These are phyloP conservation scores for Allium fistulosum DNA, from an alignment of 106 monocot species.

Conservation along the genomic window DNA sequence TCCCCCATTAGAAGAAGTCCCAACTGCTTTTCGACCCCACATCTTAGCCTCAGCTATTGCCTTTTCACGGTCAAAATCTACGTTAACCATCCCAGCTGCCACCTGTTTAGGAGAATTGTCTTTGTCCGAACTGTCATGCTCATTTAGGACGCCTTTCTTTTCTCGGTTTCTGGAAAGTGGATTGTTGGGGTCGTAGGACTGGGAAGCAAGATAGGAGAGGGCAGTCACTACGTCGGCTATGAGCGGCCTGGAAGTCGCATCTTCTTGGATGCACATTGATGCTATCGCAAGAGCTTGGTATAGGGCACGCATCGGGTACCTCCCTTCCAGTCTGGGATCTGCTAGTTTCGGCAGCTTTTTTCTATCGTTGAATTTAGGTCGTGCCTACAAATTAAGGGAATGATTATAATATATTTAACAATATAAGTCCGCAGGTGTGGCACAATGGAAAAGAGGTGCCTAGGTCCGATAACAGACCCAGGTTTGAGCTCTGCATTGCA, in stretches of 20 bases:
- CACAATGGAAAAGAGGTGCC: background rate
- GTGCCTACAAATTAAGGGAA: conserved; percentile 39
- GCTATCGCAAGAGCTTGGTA: conserved; percentile 84
- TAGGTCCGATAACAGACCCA: background rate
- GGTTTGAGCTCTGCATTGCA: background rate
- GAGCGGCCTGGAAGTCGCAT: conserved; percentile 52
- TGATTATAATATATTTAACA: background rate
- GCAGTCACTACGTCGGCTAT: conserved; percentile 83
- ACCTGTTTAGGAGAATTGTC: conserved; percentile 24
- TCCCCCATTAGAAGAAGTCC: background rate
- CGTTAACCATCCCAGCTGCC: conserved; percentile 15
- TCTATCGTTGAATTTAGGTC: conserved; percentile 60
- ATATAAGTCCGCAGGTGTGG: background rate
- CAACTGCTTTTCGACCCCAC: conserved; percentile 42
- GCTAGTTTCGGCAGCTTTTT: conserved; percentile 48
- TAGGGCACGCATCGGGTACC: conserved; percentile 69
- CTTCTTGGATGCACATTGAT: conserved; percentile 83
- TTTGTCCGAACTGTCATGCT: conserved; percentile 4
- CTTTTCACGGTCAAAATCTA: conserved; percentile 40
- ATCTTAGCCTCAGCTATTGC: conserved; percentile 67
- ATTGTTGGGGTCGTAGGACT: conserved; percentile 41
- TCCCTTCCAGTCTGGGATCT: conserved; percentile 51
- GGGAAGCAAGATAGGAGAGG: conserved; percentile 66
- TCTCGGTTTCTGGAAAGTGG: background rate
- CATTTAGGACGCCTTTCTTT: background rate